Conservation (phyloP, 2,329 filamentous ascomycete species). For the Fusarium sp. region DNA sequence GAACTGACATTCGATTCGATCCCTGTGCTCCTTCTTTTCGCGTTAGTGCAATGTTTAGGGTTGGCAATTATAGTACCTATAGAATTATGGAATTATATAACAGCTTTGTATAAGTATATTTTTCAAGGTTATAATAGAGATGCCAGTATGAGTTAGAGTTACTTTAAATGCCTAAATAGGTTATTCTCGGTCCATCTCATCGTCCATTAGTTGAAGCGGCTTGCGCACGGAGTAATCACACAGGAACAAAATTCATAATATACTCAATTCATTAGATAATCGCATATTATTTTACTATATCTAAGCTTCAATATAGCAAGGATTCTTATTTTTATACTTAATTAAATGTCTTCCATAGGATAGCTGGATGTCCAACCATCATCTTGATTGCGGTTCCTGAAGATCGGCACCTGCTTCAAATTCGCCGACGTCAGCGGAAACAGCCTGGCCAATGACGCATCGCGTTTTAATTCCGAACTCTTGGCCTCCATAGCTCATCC, state of each 20-base stretch:
- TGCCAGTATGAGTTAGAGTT: too few species aligned
- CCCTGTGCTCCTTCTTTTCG: neutral
- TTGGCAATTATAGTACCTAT: too few species aligned
- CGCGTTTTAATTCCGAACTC: conserved; percentile 35
- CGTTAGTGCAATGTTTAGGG: neutral
- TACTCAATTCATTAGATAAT: neutral
- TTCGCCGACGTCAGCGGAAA: conserved; percentile 21
- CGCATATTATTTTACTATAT: neutral
- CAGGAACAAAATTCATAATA: too few species aligned
- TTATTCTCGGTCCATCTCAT: too few species aligned
- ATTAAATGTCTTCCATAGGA: neutral
- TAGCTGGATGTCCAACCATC: neutral
- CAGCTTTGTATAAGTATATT: too few species aligned
- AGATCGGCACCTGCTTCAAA: conserved; percentile 21
- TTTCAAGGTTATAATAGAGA: too few species aligned
- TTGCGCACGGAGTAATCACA: too few species aligned
- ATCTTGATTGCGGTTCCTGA: conserved; percentile 18
- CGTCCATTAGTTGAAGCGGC: too few species aligned
- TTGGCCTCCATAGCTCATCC: conserved; percentile 30
- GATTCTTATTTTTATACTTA: neutral
- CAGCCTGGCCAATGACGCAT: conserved; percentile 46
- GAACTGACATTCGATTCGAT: neutral
- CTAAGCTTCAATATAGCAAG: neutral
- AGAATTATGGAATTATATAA: too few species aligned
- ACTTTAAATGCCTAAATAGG: too few species aligned